Evolutionary conservation across 257 asterid genomes (phyloP), one percentile per base, ranked within the genome.

Genomic region (Linaria vulgaris): DNA sequence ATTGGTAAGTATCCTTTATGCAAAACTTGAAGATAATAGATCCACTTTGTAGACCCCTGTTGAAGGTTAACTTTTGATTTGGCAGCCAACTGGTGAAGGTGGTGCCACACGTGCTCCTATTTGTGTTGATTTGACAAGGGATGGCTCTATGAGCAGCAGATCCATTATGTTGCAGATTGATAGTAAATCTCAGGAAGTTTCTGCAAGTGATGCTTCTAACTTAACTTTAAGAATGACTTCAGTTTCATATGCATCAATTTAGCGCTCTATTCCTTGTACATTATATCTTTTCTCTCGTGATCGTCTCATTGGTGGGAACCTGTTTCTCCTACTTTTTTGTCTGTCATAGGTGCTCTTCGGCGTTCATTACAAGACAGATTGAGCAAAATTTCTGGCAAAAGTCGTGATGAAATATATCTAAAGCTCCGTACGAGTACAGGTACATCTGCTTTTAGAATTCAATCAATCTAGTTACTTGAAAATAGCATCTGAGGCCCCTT

Each of bases 51-150:
- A n/a, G n/a, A n/a, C n/a, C n/a, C n/a, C n/a, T n/a, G n/a, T 21
- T 51, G 30, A 10, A 25, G 59, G 34, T 27, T 39, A 56, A 19
- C 50, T 19, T 43, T 61, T 9, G n/a, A 70, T 23, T 67, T 54
- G 69, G 38, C 80, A 86, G 91, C 95, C 95, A 69, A 86, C 95
- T 55, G 91, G 95, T 19, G 95, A 83, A 81, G 95, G 91, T 66
- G 95, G 95, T 48, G 88, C 91, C 23, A 86, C 95, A 22, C 95
- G 88, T 69, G 86, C 88, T 73, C 86, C 95, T 15, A 83, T 83
- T 61, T 76, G 79, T 64, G 69, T 86, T 72, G 86, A 81, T 49
- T 73, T 86, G 49, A 74, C 76, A 43, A 81, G 84, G 78, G 91
- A 83, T 59, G 72, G 73, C 63, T 86, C 95, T 27, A 73, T 81